Base-by-base conservation (phyloP, 352 stramenopile genomes). In the Globisporangium middletonii region DNA sequence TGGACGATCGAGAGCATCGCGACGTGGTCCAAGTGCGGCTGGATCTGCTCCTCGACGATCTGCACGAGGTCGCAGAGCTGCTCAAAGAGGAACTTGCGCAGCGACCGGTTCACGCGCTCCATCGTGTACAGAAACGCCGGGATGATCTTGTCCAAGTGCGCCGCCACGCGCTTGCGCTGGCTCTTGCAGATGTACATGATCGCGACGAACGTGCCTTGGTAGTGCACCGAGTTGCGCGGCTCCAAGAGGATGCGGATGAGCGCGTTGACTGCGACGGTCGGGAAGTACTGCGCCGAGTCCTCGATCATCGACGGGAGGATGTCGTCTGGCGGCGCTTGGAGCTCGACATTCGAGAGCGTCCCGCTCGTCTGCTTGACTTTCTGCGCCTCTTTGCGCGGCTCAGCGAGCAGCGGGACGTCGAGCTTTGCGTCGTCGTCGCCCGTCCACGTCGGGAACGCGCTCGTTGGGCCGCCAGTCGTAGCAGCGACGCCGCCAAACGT, bases 161-260 rank as follows among this genome's bases (percentile, higher is more conserved):
- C 88, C 11, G 96, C 94, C 63, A 97, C 98, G 35, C 87, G 84
- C 43, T 98, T 83, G 0, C 94, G 92, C 38, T 99, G 85, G 49
- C 85, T 95, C 68, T 98, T 97, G 75, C 98, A 99, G 62, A 99
- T 99, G 64, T 98, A 98, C 83, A 98, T 99, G 52, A 99, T 94
- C 19, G 97, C 95, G 51, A 99, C 96, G 60, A 99, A 98, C 4
- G 97, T 97, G 56, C 96, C 97, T 33, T 97, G 88, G 65, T 99
- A 98, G 56, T 99, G 95, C 19, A 96, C 92, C 27, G 92, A 95
- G 46, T 99, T 91, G 30, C 92, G 95, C 37, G 92, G 79, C 65
- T 99, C 96, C 26, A 96, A 82, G n/a, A 99, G 85, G 53, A 99
- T 98, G n/a, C 91, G 80, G 58, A 98, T 98, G 30, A 99, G 77